Evolutionary conservation across 768 basidiomycete genomes (phyloP).

Genomic region (Amanita phalloides): DNA sequence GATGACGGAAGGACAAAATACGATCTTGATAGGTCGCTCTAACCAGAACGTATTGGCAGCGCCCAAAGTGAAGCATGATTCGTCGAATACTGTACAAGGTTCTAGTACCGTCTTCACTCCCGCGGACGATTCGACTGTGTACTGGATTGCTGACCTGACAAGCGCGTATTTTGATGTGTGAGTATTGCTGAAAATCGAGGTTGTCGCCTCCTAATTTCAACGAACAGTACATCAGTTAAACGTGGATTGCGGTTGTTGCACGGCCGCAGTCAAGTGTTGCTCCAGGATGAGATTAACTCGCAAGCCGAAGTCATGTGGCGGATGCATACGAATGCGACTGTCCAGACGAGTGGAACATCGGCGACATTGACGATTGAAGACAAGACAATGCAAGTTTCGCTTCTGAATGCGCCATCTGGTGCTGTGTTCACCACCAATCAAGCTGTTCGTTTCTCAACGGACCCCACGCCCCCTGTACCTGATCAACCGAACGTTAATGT

Average conservation of each 20-base stretch:
- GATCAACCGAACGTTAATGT: constrained; percentile 77
- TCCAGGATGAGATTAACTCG: constrained; percentile 84
- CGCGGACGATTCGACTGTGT: constrained; percentile 64
- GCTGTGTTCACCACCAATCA: constrained; percentile 47
- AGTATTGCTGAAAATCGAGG: constrained; percentile 17
- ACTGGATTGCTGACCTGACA: constrained; percentile 67
- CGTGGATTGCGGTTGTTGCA: constrained; percentile 85
- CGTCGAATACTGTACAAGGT: constrained; percentile 58
- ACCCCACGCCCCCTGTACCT: constrained; percentile 46
- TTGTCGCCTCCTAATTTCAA: constrained; percentile 9
- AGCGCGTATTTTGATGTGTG: constrained; percentile 69
- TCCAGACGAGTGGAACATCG: constrained; percentile 42
- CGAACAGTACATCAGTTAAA: constrained; percentile 50
- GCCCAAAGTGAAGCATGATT: constrained; percentile 44
- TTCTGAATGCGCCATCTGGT: constrained; percentile 60
- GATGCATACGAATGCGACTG: constrained; percentile 92
- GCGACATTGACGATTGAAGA: constrained; percentile 70
- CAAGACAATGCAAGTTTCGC: constrained; percentile 51
- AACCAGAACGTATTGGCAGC: constrained; percentile 76
- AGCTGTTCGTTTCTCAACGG: constrained; percentile 46
- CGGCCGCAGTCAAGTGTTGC: constrained; percentile 72
- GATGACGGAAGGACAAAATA: constrained; percentile 96
- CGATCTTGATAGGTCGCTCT: constrained; percentile 57
- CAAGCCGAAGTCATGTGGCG: constrained; percentile 67
- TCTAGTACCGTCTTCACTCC: constrained; percentile 71